phyloP scores from a whole-genome alignment of 78 protist species.

The Pigoraptor vietnamica region DNA sequence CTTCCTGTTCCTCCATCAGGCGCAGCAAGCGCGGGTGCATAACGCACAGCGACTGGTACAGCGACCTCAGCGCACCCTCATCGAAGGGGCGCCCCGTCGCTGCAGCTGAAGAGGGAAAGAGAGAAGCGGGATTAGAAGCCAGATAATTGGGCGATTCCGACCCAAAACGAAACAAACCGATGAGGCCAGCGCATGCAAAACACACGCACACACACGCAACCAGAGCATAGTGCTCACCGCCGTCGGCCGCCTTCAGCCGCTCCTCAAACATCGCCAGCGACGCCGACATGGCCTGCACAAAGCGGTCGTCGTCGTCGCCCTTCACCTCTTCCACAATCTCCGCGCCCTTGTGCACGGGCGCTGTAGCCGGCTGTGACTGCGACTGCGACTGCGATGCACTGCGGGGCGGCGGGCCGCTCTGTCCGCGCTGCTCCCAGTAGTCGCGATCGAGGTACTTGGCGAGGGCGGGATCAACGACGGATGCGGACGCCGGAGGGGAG shows the following conservation, averaged over 20 bases:
- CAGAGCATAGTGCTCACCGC: not conserved
- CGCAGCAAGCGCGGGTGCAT: not conserved
- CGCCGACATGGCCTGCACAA: not conserved
- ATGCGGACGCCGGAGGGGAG: not conserved
- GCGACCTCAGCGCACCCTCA: not conserved
- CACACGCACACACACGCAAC: no score
- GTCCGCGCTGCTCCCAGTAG: not conserved
- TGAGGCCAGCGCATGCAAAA: no score
- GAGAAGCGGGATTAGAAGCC: no score
- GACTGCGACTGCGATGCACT: not conserved
- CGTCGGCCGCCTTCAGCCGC: not conserved
- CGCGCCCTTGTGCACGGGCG: not conserved
- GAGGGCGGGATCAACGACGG: not conserved
- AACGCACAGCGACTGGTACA: not conserved
- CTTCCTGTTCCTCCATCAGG: not conserved
- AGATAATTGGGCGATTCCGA: not conserved
- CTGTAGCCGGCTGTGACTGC: not conserved
- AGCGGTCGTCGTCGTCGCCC: not conserved
- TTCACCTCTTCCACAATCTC: not conserved
- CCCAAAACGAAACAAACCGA: not conserved
- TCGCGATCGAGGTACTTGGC: not conserved
- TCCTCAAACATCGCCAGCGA: not conserved
- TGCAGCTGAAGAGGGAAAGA: not conserved
- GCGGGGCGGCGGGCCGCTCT: not conserved
- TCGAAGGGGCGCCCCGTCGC: not conserved